Base-by-base conservation (phyloP, 306 rosid species). In the Oxytropis ochrocephala region DNA sequence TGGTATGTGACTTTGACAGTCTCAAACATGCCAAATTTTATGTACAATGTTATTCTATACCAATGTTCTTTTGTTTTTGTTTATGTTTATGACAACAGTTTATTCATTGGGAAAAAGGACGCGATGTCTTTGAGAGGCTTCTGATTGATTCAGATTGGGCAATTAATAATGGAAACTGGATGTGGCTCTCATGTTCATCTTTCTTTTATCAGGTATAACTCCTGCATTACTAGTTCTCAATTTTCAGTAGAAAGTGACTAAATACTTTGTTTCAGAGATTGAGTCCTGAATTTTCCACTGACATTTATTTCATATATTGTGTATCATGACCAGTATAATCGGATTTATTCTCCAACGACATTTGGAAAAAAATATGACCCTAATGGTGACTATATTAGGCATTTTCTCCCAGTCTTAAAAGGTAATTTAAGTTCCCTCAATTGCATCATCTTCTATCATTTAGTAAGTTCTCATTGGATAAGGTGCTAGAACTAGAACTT, bases 71-170 rank as follows among this genome's bases (percentile, higher is more conserved):
- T 36, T 14, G 13, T n/a, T 58, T n/a, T n/a, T n/a, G n/a, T n/a
- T n/a, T n/a, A n/a, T 36, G 49, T 41, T 62, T 74, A 29, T 77
- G 66, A 50, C 21, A 56, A 36, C 76, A 93, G 98, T 93, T 90
- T 79, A 75, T 86, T 72, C 98, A 90, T 46, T 90, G 98, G 97
- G 97, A 90, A 77, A 90, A 88, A 81, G 98, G 98, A 46, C 97
- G 97, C 13, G 91, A 93, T 47, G 90, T 93, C 44, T 93, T 93
- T 53, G 98, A 82, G 79, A 86, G 98, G 84, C 98, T 93, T 77
- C 85, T 93, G 73, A 86, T 93, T 62, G 98, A 90, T 85, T 88
- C 98, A 50, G 98, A 93, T 68, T 93, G 97, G 98, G 91, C 97
- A 41, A 86, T 93, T 73, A 93, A 88, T 83, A 90, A 88, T 73